A percentile compares a stretch with the other conserved stretches of the same genome.
These are phyloP conservation scores for Hypoxylon sp. DNA, from an alignment of 2,329 filamentous ascomycete species.

Conservation along the genomic window DNA sequence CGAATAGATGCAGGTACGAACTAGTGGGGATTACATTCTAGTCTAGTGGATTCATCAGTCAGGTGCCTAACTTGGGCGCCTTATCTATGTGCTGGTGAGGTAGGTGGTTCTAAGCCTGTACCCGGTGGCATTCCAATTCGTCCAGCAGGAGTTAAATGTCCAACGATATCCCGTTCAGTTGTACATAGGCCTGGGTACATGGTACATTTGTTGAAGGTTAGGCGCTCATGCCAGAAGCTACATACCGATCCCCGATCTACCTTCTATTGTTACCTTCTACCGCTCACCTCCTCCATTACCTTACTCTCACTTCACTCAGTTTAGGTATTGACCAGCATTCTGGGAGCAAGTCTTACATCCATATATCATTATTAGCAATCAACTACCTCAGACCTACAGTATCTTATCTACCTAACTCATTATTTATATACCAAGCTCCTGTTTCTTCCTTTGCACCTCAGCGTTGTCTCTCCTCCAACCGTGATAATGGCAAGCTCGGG, in stretches of 20 bases:
- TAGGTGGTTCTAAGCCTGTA: conserved; percentile 21
- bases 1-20: conserved; percentile 41
- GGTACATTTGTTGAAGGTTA: conserved; percentile 36
- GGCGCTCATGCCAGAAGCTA: conserved; percentile 32
- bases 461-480: conserved; percentile 18
- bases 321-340: neutral
- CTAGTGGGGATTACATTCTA: conserved; percentile 38
- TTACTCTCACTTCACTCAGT: conserved; percentile 19
- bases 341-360: conserved; percentile 4
- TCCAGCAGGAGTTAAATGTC: conserved; percentile 15
- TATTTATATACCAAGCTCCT: conserved; percentile 10
- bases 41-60: conserved; percentile 36
- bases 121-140: conserved; percentile 34
- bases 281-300: conserved; percentile 14
- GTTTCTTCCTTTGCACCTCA: conserved; percentile 21
- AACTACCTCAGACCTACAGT: neutral
- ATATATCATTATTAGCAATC: conserved; percentile 14
- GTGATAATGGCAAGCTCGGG: conserved; percentile 50
- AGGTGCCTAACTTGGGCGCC: conserved; percentile 38
- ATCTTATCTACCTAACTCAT: conserved; percentile 50
- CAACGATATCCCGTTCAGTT: conserved; percentile 15
- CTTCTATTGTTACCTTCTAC: conserved; percentile 7
- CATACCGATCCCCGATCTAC: conserved; percentile 23
- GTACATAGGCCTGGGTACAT: conserved; percentile 22
- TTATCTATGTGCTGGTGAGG: conserved; percentile 31